These are phyloP conservation scores for Vaccinium myrtillus DNA, from an alignment of 148 eudicot species.

Conservation along the genomic window DNA sequence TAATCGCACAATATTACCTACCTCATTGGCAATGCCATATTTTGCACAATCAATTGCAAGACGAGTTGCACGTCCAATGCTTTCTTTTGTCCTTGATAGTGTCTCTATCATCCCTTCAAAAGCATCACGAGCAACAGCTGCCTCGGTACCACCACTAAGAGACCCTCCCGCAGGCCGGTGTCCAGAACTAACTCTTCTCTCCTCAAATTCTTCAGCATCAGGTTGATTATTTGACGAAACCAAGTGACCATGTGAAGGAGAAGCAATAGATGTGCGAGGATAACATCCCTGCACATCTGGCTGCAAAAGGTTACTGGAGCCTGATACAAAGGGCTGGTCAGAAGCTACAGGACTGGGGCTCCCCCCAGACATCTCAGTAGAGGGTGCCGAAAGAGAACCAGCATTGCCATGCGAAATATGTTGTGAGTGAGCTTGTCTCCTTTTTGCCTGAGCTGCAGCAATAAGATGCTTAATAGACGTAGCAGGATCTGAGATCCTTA, in stretches of 20 bases:
- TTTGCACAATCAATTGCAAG: constrained; percentile 99
- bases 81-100: constrained; percentile 93
- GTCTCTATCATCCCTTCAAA: constrained; percentile 99
- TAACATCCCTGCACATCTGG: constrained; percentile 36
- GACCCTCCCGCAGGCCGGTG: constrained; percentile 52
- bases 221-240: constrained; percentile 33
- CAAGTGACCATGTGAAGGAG: constrained; percentile 42
- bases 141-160: constrained; percentile 91
- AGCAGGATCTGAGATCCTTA: constrained; percentile 47
- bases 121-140: constrained; percentile 99
- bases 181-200: constrained; percentile 54
- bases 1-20: constrained; percentile 28
- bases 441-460: constrained; percentile 94
- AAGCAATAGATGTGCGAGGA: constrained; percentile 35
- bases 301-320: constrained; percentile 36
- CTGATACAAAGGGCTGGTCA: constrained; percentile 35
- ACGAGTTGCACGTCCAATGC: constrained; percentile 98
- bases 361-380: constrained; percentile 32
- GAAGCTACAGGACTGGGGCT: constrained; percentile 51
- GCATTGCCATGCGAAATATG: constrained; percentile 35
- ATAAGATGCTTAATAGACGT: constrained; percentile 76
- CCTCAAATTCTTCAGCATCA: constrained; percentile 59
- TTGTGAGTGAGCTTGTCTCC: constrained; percentile 62
- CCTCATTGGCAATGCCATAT: constrained; percentile 94
- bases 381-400: constrained; percentile 23